These are phyloP conservation scores for Chrysoporthe austroafricana DNA, from an alignment of 2,329 filamentous ascomycete genomes.

Conservation along the genomic window DNA sequence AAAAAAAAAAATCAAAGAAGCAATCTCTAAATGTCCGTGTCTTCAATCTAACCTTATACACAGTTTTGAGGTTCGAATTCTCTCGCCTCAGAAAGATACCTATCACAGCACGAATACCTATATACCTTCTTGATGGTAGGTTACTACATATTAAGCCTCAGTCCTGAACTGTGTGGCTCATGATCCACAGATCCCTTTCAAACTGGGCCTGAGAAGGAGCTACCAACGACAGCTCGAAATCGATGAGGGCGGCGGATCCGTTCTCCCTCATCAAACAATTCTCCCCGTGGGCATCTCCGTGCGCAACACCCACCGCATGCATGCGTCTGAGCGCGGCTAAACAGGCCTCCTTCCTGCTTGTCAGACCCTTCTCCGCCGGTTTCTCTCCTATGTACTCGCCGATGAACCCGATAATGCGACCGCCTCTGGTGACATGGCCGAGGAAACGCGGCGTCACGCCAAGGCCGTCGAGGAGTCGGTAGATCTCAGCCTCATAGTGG, in stretches of 20 bases:
- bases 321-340: conserved; percentile 22
- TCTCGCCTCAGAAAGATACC: no score
- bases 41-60: no score
- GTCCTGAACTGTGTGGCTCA: conserved; percentile 14
- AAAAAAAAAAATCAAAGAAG: no score
- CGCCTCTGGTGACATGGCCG: conserved; percentile 22
- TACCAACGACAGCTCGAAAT: conserved; percentile 30
- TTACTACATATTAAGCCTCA: background rate
- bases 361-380: rapidly evolving
- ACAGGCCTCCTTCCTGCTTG: conserved; percentile 20
- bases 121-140: no score
- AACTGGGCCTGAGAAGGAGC: conserved; percentile 8
- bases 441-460: conserved; percentile 25
- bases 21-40: no score
- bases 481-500: conserved; percentile 22
- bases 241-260: conserved; percentile 28
- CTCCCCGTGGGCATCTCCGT: conserved; percentile 30
- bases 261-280: conserved; percentile 28
- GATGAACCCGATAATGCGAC: conserved; percentile 22
- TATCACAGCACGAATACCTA: no score
- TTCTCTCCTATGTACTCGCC: conserved; percentile 22
- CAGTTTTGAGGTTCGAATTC: no score
- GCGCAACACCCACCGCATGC: conserved; percentile 25
- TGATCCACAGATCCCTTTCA: conserved; percentile 26
- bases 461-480: conserved; percentile 20